phyloP scores from a whole-genome alignment of 116 monocot species.

The Trichopus zeylanicus region DNA sequence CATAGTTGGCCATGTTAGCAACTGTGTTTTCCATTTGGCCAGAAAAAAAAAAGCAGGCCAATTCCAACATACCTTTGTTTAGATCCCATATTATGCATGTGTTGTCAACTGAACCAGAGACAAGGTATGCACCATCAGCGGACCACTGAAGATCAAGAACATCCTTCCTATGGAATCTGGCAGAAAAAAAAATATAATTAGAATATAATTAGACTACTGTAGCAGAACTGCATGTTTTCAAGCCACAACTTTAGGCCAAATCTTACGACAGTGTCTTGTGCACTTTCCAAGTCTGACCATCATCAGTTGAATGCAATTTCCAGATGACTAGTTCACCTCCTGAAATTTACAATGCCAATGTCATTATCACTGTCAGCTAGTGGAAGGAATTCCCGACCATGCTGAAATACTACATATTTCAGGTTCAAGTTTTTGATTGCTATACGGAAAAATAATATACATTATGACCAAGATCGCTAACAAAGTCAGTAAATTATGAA shows the following conservation, averaged over 20 bases:
- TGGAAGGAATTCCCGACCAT: neutral
- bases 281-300: constrained; percentile 74
- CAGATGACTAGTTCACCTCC: constrained; percentile 87
- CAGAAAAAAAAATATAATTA: constrained; percentile 1
- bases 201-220: no score
- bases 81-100: constrained; percentile 92
- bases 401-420: neutral
- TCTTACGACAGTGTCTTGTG: constrained; percentile 77
- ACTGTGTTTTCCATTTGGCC: constrained; percentile 1
- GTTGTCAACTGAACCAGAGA: constrained; percentile 96
- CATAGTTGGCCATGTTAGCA: neutral
- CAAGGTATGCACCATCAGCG: constrained; percentile 52
- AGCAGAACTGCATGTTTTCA: no score
- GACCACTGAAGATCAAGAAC: constrained; percentile 97
- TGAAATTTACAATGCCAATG: constrained; percentile 14
- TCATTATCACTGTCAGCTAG: neutral
- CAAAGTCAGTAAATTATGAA: no score
- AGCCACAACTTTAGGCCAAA: neutral
- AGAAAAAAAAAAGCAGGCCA: neutral
- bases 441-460: no score
- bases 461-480: no score
- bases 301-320: constrained; percentile 65
- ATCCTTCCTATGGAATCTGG: constrained; percentile 92
- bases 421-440: no score
- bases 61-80: constrained; percentile 46